Base-by-base conservation (phyloP, 2,329 filamentous ascomycete species). In the Helotiales sp. region DNA sequence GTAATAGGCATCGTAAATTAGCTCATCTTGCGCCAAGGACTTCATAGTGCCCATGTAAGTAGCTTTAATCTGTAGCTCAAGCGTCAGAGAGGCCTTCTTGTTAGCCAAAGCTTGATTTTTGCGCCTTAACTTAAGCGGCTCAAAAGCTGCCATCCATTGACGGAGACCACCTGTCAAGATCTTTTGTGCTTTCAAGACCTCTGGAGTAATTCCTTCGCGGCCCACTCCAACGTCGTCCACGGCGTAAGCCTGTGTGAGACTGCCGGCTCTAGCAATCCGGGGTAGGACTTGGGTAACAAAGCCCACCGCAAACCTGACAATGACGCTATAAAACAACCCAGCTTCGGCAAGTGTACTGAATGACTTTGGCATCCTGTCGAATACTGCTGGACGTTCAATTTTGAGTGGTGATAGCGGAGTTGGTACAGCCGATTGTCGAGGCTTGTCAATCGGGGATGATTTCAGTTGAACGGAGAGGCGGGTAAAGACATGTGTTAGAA, bases 1-100 rank as follows among this genome's bases (percentile, higher is more conserved):
- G 22, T 55, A 52, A n/a, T 55, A 59, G 25, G 27, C 36, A 24
- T 59, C 56, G 15, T 52, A 59, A 0, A 46, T 46, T 34, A 56
- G 30, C 42, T 59, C 56, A 33, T 59, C 56, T 36, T 59, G 52
- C 8, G 47, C 56, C n/a, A 52, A 40, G 17, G 52, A 46, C 40
- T 52, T 59, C 38, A 55, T 31, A 2, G 46, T 30, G 15, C 47
- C 52, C 38, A 59, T 55, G 44, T 52, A 59, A 9, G 56, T 55
- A 27, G 52, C 56, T 52, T 55, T 59, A 52, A 59, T 55, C 13
- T 59, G 56, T 24, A 59, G 13, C 42, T 59, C 56, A 7, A 59
- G 47, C 10, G 56, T 59, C 2, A 59, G 46, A 5, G 29, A 46
- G 19, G 56, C 52, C 19, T 59, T 55, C 27, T 52, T 55, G 29